Evolutionary conservation across 192 early-diverging fungal species (phyloP).

Genomic region (Mortierella antarctica): DNA sequence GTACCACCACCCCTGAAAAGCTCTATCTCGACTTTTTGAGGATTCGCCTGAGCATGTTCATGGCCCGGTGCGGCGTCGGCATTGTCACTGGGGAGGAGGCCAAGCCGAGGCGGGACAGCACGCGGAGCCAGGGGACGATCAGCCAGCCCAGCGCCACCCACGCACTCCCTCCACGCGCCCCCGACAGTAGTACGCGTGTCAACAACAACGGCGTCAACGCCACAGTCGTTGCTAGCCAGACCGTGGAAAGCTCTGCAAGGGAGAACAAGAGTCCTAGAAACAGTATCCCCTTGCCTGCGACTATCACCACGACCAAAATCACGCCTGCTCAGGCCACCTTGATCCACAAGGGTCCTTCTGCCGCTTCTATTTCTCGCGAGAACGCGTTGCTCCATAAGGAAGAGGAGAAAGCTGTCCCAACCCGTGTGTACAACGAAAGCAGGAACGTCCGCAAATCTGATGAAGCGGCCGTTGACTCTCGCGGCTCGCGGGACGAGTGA

Average conservation of each 20-base stretch:
- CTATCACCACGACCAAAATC: slow-evolving; percentile 5
- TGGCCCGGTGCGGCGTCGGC: slow-evolving; percentile 54
- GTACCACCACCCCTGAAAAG: slow-evolving; percentile 39
- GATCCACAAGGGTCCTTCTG: slow-evolving; percentile 2
- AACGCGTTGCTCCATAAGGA: not conserved
- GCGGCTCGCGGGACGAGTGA: too few species aligned
- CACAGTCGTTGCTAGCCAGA: not conserved
- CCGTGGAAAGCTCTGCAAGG: not conserved
- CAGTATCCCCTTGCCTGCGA: not conserved
- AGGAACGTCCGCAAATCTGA: not conserved
- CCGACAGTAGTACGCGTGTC: not conserved
- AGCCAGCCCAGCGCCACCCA: not conserved
- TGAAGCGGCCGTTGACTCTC: not conserved
- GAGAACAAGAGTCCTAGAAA: not conserved
- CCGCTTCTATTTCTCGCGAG: not conserved
- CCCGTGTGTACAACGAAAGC: not conserved
- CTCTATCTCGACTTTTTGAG: slow-evolving; percentile 49
- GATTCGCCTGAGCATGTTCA: slow-evolving; percentile 52
- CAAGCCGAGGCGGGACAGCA: slow-evolving; percentile 30
- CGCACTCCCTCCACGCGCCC: slow-evolving; percentile 1
- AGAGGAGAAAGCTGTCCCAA: not conserved
- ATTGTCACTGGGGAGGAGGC: slow-evolving; percentile 44
- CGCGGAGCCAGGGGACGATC: not conserved
- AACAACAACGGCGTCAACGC: not conserved
- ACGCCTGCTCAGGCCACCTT: not conserved